phyloP scores from a whole-genome alignment of 106 monocot species.

The Ottelia alismoides region DNA sequence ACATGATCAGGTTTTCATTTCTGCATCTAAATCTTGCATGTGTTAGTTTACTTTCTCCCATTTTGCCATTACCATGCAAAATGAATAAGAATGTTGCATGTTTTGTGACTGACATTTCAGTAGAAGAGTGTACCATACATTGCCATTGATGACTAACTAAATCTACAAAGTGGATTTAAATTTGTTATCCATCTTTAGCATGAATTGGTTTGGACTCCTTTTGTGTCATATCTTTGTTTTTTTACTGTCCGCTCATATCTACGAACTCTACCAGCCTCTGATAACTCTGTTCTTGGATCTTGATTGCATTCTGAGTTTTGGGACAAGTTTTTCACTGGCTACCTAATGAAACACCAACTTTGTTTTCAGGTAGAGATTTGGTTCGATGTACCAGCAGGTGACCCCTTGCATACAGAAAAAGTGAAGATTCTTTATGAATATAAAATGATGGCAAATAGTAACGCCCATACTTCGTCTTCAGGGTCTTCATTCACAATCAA shows the following conservation, averaged over 20 bases:
- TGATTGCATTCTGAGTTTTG: no score
- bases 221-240: no score
- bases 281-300: no score
- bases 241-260: no score
- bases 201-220: no score
- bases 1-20: conserved; percentile 60
- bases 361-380: conserved; percentile 52
- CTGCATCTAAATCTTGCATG: no score
- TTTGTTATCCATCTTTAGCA: not conserved
- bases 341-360: no score
- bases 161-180: not conserved
- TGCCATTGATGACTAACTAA: not conserved
- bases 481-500: conserved; percentile 46
- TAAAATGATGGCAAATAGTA: conserved; percentile 16
- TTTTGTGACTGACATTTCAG: not conserved
- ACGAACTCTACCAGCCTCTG: no score
- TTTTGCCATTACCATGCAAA: not conserved
- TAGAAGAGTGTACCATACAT: not conserved
- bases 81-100: no score
- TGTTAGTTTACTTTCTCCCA: not conserved
- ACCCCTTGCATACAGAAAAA: conserved; percentile 41
- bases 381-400: conserved; percentile 43
- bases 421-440: conserved; percentile 37
- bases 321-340: no score
- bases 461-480: conserved; percentile 11